Base-by-base conservation (phyloP, 352 stramenopile species). In the Globisporangium irregulare region DNA sequence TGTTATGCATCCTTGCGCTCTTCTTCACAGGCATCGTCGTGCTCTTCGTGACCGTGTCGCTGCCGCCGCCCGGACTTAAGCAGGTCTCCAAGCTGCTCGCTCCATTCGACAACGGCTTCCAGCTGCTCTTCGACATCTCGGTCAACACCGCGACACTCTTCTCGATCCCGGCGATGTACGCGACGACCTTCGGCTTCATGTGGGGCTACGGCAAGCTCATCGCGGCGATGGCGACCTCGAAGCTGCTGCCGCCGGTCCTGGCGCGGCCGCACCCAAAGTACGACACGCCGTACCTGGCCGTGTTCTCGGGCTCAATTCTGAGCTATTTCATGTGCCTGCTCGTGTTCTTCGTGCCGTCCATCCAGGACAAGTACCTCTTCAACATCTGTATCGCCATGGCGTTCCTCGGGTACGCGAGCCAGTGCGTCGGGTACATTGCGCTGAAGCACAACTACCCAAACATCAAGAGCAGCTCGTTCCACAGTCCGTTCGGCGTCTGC, bases 171-270 rank as follows among this genome's bases (percentile, higher is more conserved):
- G 71, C 73, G 10, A 80, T 68, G 41, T 76, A 72, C 54, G 73
- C 75, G 1, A 76, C 73, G 15, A 74, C 72, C 18, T 79, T 75
- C 32, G 68, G 75, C 41, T 78, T 80, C 54, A 77, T 78, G 56
- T 78, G 72, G 69, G 70, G 66, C 25, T 80, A 82, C 27, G 68
- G 72, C 12, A 82, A 82, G 53, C 66, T 82, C 48, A 68, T 82
- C 50, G 32, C 59, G 18, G 70, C 71, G 6, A 76, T 82, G 70
- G 65, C 75, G 20, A 69, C 61, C 7, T 82, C 75, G 15, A 73
- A 73, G 53, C 58, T 82, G 50, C 62, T 82, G 29, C 75, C 75
- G 2, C 48, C 50, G 4, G 15, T 68, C 12, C 48, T 80, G 5
- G 70, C 54, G 32, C 55, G 32, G 0, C 48, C 50, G 12, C 62